Base-by-base conservation (phyloP, 108 stramenopile genomes). In the Cyclotella atomus region DNA sequence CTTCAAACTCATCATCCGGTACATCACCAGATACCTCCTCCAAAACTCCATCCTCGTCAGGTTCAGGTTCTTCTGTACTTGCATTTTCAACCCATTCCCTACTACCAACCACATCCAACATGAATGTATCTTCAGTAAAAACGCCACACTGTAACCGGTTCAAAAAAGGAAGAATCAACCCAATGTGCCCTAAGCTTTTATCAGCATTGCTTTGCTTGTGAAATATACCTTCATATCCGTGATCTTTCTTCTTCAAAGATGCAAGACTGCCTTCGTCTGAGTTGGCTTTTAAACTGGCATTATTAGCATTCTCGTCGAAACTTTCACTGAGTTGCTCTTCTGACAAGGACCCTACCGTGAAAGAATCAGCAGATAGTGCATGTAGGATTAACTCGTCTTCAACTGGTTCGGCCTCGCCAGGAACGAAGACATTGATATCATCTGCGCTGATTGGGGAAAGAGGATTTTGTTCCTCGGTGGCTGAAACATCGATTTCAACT, bases 111-210 rank as follows among this genome's bases (percentile, higher is more conserved):
- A 30, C 17, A 9, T 56, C 35, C 2, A 66, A 34, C 6, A 56
- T 41, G 5, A 54, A 36, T 12, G 20, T 2, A 54, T 43, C 38
- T 2, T 69, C 54, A 44, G 9, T 28, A 55, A 56, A 69, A 27
- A 25, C 54, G 43, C 68, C 68, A 24, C 68, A 69, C n/a, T 44
- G 50, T 4, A 69, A 56, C 52, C 30, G 29, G 29, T 62, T 50
- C 59, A 67, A 38, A 36, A 76, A 76, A 28, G 75, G 75, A 59
- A 76, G 49, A n/a, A 76, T 76, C 35, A 76, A 61, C 8, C 75
- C 75, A 30, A 76, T 76, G 32, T 76, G 75, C 2, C 66, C 75
- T 4, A 38, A 33, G 21, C 65, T 67, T 19, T 41, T 35, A 76
- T 76, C 75, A 14, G 59, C 75, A 7, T 30, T 45, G 27, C 53